Base-by-base conservation (phyloP, 331 rosid genomes). In the Dryas integrifolia region DNA sequence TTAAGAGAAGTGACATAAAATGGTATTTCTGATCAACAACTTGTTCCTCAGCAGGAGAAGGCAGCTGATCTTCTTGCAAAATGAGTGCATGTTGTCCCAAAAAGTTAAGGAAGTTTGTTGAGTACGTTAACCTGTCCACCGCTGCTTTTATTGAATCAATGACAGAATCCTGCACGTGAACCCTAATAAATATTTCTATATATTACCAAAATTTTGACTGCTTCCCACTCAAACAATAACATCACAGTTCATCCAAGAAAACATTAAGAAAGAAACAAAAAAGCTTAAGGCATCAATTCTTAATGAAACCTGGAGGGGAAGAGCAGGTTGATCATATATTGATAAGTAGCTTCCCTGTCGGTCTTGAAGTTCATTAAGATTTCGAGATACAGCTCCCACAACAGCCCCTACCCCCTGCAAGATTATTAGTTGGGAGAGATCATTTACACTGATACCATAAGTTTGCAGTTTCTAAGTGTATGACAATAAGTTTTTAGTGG, bases 61-160 rank as follows among this genome's bases (percentile, higher is more conserved):
- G 96, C 53, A 95, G 83, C 67, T 84, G 7, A 21, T 72, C 99
- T 15, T 95, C 99, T 60, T 83, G 97, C 90, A 95, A 83, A 76
- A 95, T 95, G 71, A 92, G 92, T 56, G 98, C 96, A 87, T 95
- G 99, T 71, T 95, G 92, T 6, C 88, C 99, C 88, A 95, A 76
- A 62, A 89, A 95, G 85, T 80, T 92, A 4, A 95, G 93, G 78
- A 95, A 92, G 85, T 89, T 92, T 67, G 99, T 95, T 58, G 97
- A 92, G 86, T 85, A 58, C 16, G 89, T 69, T 77, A 95, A 73
- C 86, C 99, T 83, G 78, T 89, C 93, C 63, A 92, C 92, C 7
- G 99, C 99, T 72, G 97, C 92, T 48, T 79, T 88, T 73, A 95
- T 86, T 16, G 96, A 81, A 77, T 84, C 88, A 65, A 95, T 50